These are phyloP conservation scores for Oryza brachyantha DNA, from an alignment of 176 grass and related monocot species.

Conservation along the genomic window DNA sequence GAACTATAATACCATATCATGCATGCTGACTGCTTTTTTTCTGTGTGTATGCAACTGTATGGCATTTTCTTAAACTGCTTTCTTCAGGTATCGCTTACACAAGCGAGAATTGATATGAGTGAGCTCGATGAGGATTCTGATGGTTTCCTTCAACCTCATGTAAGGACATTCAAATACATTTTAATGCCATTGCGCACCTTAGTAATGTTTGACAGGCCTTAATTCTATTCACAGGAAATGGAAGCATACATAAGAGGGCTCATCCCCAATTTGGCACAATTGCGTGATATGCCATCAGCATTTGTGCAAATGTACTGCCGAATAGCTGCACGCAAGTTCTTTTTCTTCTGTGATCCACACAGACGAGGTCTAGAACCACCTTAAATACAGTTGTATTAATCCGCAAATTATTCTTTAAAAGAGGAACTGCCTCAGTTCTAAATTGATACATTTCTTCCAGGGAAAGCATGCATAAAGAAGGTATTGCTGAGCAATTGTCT, in stretches of 20 bases:
- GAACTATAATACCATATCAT: not conserved
- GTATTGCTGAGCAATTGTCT: slow-evolving; percentile 95
- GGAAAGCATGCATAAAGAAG: slow-evolving; percentile 99
- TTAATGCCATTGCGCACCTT: not conserved
- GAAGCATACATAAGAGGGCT: slow-evolving; percentile 98
- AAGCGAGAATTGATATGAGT: slow-evolving; percentile 99
- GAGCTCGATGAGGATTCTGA: slow-evolving; percentile 99
- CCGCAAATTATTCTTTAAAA: not conserved
- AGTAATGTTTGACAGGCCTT: slow-evolving; percentile 27
- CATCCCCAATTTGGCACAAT: slow-evolving; percentile 94
- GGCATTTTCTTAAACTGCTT: slow-evolving; percentile 11
- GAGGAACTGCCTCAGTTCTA: not conserved
- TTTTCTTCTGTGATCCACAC: slow-evolving; percentile 99
- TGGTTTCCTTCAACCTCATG: slow-evolving; percentile 98
- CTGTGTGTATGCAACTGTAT: not conserved
- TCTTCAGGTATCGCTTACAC: slow-evolving; percentile 94
- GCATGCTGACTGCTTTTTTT: not conserved
- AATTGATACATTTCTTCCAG: slow-evolving; percentile 37
- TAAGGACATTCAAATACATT: slow-evolving; percentile 36
- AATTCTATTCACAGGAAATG: slow-evolving; percentile 77
- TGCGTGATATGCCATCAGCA: slow-evolving; percentile 81
- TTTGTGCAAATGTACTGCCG: slow-evolving; percentile 99
- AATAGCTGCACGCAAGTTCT: slow-evolving; percentile 98
- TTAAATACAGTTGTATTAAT: not conserved
- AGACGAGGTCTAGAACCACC: slow-evolving; percentile 56